phyloP scores from a whole-genome alignment of 495 filamentous ascomycete species.

The Podospora pseudoanserina region DNA sequence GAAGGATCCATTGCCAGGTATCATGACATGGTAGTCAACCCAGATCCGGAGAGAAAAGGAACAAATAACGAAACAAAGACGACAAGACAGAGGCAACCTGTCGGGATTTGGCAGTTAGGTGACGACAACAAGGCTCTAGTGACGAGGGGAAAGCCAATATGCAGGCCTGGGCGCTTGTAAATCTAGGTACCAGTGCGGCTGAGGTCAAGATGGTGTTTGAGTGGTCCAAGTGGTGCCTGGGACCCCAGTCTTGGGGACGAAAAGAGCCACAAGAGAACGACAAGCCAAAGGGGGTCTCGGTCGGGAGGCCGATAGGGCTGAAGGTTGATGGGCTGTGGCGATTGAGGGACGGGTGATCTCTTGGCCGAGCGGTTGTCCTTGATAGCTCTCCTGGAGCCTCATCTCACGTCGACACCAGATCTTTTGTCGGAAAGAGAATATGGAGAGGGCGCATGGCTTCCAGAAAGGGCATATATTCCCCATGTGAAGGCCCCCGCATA shows the following conservation, averaged over 20 bases:
- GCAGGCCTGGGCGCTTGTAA: background rate
- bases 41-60: background rate
- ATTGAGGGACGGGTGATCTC: background rate
- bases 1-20: slow-evolving; percentile 21
- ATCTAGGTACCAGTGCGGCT: background rate
- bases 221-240: background rate
- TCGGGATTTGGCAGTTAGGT: background rate
- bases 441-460: background rate
- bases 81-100: background rate
- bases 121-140: background rate
- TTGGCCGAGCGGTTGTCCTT: background rate
- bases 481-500: background rate
- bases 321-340: slow-evolving; percentile 14
- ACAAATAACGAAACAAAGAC: background rate
- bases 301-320: slow-evolving; percentile 20
- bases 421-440: background rate
- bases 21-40: slow-evolving; percentile 17
- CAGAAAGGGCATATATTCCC: background rate
- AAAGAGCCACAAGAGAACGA: background rate
- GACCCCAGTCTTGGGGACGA: background rate
- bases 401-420: background rate
- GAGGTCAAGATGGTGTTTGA: background rate
- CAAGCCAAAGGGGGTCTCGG: background rate
- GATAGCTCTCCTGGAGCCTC: background rate
- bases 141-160: background rate